Evolutionary conservation across 2,329 filamentous ascomycete species (phyloP), one percentile per base, ranked within the genome.

Genomic region (Verticillium klebahnii): DNA sequence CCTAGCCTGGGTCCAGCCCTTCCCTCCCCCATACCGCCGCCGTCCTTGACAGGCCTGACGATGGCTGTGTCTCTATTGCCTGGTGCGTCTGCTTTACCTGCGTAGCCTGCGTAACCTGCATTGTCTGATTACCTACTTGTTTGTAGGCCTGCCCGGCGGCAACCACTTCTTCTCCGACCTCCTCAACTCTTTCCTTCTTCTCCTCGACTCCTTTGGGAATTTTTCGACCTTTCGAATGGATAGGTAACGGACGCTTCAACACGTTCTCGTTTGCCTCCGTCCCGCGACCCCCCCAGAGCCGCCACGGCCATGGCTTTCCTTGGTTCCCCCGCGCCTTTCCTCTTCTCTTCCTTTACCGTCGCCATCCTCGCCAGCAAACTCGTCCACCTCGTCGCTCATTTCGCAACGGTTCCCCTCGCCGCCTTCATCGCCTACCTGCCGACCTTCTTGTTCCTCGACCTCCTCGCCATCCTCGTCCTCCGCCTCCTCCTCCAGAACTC

Each of bases 361-460:
- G 71, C 71, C 37, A 61, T 73, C 12, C 54, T 69, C 37, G 63
- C 64, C 12, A 69, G 70, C 52, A 74, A 74, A 57, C 34, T 70
- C 9, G 62, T 73, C 15, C 70, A 69, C 59, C 67, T 74, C 9
- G 64, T 61, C 62, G 67, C 67, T 36, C 68, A 73, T 57, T 67
- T 68, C 39, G 65, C 63, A 37, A 67, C 67, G 8, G 67, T 74
- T 25, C 68, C 72, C 2, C n/a, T 61, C n/a, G 56, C 59, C 31
- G 64, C 68, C 23, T 73, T 73, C 25, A n/a, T 73, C n/a, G 60
- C 72, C 9, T 73, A 69, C 61, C 66, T 74, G 15, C 71, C 72
- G 52, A 69, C 70, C 1, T 73, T 74, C 60, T 66, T 73, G 59
- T 54, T 73, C 39, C 63, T 67, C 60, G 72, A 74, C 32, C 17